Evolutionary conservation across 1,284 basidiomycete species (phyloP).

Genomic region (Austroboletus novae-zelandiae): DNA sequence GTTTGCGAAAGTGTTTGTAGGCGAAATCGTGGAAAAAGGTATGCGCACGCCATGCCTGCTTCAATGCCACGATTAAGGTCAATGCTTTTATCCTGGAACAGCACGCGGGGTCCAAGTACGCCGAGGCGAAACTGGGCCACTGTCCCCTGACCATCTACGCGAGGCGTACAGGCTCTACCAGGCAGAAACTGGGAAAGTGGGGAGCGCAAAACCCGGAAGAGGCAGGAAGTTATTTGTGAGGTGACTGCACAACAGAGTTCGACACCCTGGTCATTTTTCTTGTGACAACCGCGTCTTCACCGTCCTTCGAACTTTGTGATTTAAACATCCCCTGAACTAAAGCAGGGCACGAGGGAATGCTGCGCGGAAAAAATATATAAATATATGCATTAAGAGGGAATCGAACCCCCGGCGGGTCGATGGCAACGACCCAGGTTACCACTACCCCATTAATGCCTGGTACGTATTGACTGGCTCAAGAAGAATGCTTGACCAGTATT

Average conservation of each 20-base stretch:
- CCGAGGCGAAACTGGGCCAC: slow-evolving; percentile 70
- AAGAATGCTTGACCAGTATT: no score
- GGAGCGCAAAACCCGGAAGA: slow-evolving; percentile 66
- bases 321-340: no score
- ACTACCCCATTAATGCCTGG: slow-evolving; percentile 36
- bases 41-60: slow-evolving; percentile 5
- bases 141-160: slow-evolving; percentile 84
- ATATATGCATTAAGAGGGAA: slow-evolving; percentile 69
- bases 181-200: slow-evolving; percentile 74
- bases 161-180: slow-evolving; percentile 86
- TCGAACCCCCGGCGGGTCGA: slow-evolving; percentile 77
- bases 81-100: slow-evolving; percentile 26
- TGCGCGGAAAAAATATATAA: no score
- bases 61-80: no score
- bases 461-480: no score
- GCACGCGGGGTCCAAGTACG: slow-evolving; percentile 76
- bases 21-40: slow-evolving; percentile 90
- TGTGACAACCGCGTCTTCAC: no score
- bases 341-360: no score
- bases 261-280: no score
- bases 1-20: slow-evolving; percentile 89
- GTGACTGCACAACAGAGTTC: slow-evolving; percentile 9
- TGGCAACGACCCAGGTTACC: slow-evolving; percentile 38
- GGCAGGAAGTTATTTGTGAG: slow-evolving; percentile 63
- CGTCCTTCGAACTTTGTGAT: no score